Evolutionary conservation across 805 yeast genomes (phyloP), one percentile per base, ranked within the genome.

Genomic region (Metschnikowia matae): DNA sequence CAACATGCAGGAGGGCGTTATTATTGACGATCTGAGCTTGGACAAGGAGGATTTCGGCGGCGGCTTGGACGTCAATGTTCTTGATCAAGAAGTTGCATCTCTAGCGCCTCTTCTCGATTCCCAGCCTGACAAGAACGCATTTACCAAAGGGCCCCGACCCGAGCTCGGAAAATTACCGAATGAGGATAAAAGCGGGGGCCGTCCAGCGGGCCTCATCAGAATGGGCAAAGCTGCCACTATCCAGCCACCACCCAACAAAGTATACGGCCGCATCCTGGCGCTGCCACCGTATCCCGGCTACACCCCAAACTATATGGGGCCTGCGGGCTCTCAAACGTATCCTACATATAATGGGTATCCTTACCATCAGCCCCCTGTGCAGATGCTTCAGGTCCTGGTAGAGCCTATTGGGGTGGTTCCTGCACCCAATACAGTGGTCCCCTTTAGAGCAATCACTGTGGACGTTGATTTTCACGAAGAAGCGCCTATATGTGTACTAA

Each of bases 181-280:
- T 17, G 46, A 34, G 29, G 31, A 33, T 54, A 63, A 14, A 47
- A 34, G 2, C 51, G 21, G 45, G 50, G 59, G 7, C 75, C 77
- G 43, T 15, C 43, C 43, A 3, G n/a, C 6, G 20, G 34, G 43
- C 14, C 43, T 7, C 5, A 40, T 40, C 8, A 59, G 74, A 48
- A 73, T 73, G 77, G 78, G 78, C 3, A 71, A 71, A 48, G 74
- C 75, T 5, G 78, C 78, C 17, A 65, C 75, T 17, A 72, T 73
- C 17, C 78, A 73, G 52, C 78, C 78, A 7, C 75, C 77, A 2
- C 62, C 74, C 6, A 69, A 70, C 48, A 58, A 73, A 44, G 48
- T 70, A 6, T 73, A 73, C 52, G 68, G 69, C 37, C 48, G 49
- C 15, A 15, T 35, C 7, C 40, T 21, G 46, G 20, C 32, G 18